phyloP scores from a whole-genome alignment of 495 filamentous ascomycete genomes.

The Margaritispora aquatica region DNA sequence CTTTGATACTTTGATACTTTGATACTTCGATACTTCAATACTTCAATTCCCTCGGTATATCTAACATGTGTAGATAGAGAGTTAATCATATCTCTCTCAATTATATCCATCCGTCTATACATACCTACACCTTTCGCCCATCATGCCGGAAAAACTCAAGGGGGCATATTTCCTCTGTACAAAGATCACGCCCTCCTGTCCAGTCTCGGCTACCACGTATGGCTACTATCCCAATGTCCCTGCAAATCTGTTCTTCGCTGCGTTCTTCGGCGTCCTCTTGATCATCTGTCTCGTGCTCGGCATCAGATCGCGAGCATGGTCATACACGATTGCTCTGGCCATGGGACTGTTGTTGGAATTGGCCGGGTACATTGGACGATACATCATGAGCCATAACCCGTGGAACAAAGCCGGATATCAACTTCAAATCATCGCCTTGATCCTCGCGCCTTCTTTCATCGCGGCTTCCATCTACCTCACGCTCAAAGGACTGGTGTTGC shows the following conservation, averaged over 20 bases:
- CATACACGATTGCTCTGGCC: conserved; percentile 27
- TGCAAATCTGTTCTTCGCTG: conserved; percentile 16
- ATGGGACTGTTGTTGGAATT: conserved; percentile 21
- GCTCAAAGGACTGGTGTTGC: conserved; percentile 53
- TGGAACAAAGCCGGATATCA: conserved; percentile 28
- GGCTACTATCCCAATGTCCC: conserved; percentile 31
- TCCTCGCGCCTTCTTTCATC: conserved; percentile 40
- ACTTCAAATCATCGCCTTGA: conserved; percentile 10
- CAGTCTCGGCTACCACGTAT: conserved; percentile 24
- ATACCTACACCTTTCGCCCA: no score
- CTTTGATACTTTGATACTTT: no score
- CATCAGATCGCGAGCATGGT: conserved; percentile 15
- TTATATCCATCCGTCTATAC: no score
- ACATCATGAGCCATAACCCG: conserved; percentile 34
- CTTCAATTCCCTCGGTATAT: no score
- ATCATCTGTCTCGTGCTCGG: conserved; percentile 11
- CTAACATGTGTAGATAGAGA: no score
- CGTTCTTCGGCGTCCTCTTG: conserved; percentile 1
- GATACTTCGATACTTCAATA: no score
- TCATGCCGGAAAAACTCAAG: not conserved
- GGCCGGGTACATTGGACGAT: conserved; percentile 32
- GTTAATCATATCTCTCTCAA: no score
- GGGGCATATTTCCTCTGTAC: not conserved
- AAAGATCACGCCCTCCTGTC: conserved; percentile 21
- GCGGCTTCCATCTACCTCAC: conserved; percentile 38